Conservation (phyloP, 257 asterid species). For the Solanum microdontum region DNA sequence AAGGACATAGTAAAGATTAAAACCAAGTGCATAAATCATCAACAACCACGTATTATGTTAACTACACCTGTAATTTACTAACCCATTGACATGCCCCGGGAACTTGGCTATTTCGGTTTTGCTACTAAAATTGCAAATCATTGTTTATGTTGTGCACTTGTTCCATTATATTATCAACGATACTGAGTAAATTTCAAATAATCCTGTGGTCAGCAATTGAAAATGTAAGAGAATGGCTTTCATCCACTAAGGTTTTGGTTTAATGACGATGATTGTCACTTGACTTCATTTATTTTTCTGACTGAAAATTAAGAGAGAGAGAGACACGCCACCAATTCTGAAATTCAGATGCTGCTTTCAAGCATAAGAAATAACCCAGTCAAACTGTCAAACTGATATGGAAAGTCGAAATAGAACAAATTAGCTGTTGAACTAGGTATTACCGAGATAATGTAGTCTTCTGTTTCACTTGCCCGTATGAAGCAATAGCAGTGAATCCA, state of each 20-base stretch:
- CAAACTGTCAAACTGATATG: not conserved
- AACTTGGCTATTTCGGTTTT: not conserved
- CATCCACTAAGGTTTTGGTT: not conserved
- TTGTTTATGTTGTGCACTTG: not conserved
- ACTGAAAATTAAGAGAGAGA: not conserved
- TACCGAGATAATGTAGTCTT: conserved; percentile 50
- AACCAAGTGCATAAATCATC: not conserved
- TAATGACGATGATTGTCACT: not conserved
- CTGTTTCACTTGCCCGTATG: conserved; percentile 61
- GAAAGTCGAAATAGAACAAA: not conserved
- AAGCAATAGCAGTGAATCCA: conserved; percentile 95
- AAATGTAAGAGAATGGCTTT: not conserved
- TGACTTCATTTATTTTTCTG: not conserved
- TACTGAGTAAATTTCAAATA: not conserved
- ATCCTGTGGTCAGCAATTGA: not conserved
- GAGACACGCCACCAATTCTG: not conserved
- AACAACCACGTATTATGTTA: not conserved
- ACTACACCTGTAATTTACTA: not conserved
- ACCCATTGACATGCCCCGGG: not conserved
- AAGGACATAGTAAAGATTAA: not conserved
- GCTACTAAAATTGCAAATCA: not conserved
- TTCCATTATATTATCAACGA: not conserved
- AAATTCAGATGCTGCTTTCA: not conserved
- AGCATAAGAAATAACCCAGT: not conserved
- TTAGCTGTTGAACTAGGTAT: conserved; percentile 3